phyloP scores from a whole-genome alignment of 805 yeast genomes.

The Candida tammaniensis region DNA sequence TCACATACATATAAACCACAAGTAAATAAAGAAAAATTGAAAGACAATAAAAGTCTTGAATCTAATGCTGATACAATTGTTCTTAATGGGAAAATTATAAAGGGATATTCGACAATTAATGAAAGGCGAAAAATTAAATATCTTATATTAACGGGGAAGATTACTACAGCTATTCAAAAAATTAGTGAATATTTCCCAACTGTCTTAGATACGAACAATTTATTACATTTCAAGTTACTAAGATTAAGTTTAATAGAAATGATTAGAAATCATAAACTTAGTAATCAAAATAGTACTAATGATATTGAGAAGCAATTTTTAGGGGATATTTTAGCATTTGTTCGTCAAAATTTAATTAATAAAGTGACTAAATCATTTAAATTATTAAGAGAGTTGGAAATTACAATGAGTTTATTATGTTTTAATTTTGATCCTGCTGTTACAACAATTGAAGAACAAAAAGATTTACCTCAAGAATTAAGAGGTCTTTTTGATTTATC shows the following conservation, averaged over 20 bases:
- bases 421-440: slow-evolving; percentile 39
- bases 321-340: slow-evolving; percentile 52
- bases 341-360: slow-evolving; percentile 58
- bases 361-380: slow-evolving; percentile 57
- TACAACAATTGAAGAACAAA: slow-evolving; percentile 30
- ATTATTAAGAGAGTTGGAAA: slow-evolving; percentile 70
- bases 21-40: neutral
- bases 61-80: too few species aligned
- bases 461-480: slow-evolving; percentile 53
- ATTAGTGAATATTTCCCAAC: slow-evolving; percentile 63
- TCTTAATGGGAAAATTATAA: slow-evolving; percentile 15
- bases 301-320: slow-evolving; percentile 47
- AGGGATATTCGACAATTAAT: slow-evolving; percentile 50
- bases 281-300: slow-evolving; percentile 11
- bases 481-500: slow-evolving; percentile 55
- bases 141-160: slow-evolving; percentile 56
- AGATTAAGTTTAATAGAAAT: slow-evolving; percentile 76
- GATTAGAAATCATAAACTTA: slow-evolving; percentile 52
- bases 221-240: slow-evolving; percentile 68
- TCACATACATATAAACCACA: slow-evolving; percentile 1
- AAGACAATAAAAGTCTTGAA: neutral
- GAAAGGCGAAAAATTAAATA: slow-evolving; percentile 53
- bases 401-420: slow-evolving; percentile 77
- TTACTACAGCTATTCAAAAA: slow-evolving; percentile 54
- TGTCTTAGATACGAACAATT: slow-evolving; percentile 58